Conservation (phyloP, 2,329 filamentous ascomycete species). For the Botrytis fragariae region DNA sequence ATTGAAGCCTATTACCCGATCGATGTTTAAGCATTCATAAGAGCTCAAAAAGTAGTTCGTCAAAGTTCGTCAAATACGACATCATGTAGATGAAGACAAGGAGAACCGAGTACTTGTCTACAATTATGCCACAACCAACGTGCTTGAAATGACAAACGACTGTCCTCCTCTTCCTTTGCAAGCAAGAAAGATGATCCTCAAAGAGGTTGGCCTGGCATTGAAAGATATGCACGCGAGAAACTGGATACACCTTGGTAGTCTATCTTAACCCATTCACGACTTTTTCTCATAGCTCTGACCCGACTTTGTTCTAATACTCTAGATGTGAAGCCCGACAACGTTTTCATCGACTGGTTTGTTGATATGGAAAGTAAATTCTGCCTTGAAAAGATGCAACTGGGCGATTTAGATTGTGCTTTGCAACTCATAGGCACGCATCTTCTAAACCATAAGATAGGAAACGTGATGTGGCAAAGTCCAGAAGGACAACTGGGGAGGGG, state of each 20-base stretch:
- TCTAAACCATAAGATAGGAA: constrained; percentile 23
- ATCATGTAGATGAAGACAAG: constrained; percentile 9
- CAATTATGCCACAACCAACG: neutral
- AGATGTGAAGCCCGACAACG: constrained; percentile 22
- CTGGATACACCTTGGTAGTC: constrained; percentile 25
- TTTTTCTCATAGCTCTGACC: constrained; percentile 8
- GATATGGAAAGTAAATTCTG: constrained; percentile 14
- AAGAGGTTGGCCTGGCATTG: constrained; percentile 19
- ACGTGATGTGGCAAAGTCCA: constrained; percentile 27
- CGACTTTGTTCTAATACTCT: neutral
- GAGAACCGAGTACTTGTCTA: constrained; percentile 4
- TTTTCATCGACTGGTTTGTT: constrained; percentile 21
- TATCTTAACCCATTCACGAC: neutral
- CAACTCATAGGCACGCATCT: constrained; percentile 22
- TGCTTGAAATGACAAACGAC: constrained; percentile 4
- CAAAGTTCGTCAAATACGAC: neutral
- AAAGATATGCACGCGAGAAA: constrained; percentile 23
- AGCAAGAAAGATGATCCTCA: constrained; percentile 11
- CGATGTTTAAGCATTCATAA: constrained; percentile 4
- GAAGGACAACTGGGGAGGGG: constrained; percentile 24
- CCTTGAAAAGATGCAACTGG: constrained; percentile 18
- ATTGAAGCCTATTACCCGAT: neutral
- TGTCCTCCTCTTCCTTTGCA: constrained; percentile 7
- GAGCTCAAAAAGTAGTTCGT: constrained; percentile 1
- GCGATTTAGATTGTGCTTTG: constrained; percentile 23